These are phyloP conservation scores for Lichtheimia ramosa DNA, from an alignment of 371 early-diverging fungal species.

Conservation along the genomic window DNA sequence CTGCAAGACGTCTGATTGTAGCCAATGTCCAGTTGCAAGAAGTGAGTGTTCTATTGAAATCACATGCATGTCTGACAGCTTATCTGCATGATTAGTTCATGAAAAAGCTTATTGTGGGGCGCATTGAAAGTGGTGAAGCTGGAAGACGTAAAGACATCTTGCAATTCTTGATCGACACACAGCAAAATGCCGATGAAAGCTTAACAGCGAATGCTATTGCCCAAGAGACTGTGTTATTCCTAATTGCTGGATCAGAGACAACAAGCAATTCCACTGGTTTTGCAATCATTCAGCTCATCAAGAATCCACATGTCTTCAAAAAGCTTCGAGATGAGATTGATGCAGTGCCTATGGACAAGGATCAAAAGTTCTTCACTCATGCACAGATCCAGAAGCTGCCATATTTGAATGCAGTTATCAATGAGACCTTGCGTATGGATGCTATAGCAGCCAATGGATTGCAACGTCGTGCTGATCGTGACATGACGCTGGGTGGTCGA, in stretches of 20 bases:
- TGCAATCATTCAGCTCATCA: slow-evolving; percentile 26
- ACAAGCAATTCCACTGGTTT: slow-evolving; percentile 38
- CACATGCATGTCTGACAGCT: no score
- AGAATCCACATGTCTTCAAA: slow-evolving; percentile 20
- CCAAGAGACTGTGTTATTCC: slow-evolving; percentile 32
- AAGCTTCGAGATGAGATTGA: slow-evolving; percentile 35
- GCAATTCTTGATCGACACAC: slow-evolving; percentile 32
- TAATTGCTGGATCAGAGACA: slow-evolving; percentile 46
- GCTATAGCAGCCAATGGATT: slow-evolving; percentile 25
- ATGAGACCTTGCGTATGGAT: slow-evolving; percentile 37
- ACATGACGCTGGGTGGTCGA: slow-evolving; percentile 15
- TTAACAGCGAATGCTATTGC: slow-evolving; percentile 30
- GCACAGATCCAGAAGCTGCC: slow-evolving; percentile 32
- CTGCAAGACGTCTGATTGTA: background rate
- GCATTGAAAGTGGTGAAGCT: slow-evolving; percentile 13
- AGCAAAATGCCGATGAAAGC: slow-evolving; percentile 25
- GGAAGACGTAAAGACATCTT: slow-evolving; percentile 37
- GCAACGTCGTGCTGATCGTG: slow-evolving; percentile 16
- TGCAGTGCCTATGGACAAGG: slow-evolving; percentile 3
- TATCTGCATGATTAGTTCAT: slow-evolving; percentile 21
- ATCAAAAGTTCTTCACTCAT: slow-evolving; percentile 19
- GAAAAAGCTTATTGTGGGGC: slow-evolving; percentile 25
- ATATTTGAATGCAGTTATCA: slow-evolving; percentile 39
- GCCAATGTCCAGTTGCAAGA: background rate
- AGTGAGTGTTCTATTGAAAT: background rate